Conservation (phyloP, 805 yeast species). For the Cyberlindnera mississippiensis region DNA sequence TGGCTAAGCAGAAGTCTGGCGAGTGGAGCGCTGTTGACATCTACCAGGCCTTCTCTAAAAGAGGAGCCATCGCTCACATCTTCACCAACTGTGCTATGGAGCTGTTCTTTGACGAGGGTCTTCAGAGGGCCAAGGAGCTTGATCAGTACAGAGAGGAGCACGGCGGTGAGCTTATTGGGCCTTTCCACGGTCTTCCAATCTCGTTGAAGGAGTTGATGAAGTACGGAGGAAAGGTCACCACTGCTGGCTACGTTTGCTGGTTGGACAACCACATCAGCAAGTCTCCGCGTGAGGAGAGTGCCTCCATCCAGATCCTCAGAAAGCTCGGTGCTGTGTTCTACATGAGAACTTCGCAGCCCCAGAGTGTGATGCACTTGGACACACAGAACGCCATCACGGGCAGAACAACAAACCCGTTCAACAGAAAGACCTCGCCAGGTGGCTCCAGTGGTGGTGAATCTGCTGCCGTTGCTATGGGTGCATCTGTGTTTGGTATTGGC, state of each 20-base stretch:
- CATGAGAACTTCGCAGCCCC: slow-evolving; percentile 66
- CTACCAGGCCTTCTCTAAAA: slow-evolving; percentile 49
- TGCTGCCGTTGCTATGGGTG: slow-evolving; percentile 53
- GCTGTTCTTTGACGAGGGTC: slow-evolving; percentile 53
- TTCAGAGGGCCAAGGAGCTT: slow-evolving; percentile 50
- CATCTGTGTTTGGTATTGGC: slow-evolving; percentile 60
- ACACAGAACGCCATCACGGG: slow-evolving; percentile 59
- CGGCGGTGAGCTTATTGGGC: slow-evolving; percentile 54
- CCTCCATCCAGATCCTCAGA: slow-evolving; percentile 40
- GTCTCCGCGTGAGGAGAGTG: slow-evolving; percentile 42
- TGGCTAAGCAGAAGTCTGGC: slow-evolving; percentile 25
- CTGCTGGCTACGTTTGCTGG: slow-evolving; percentile 57
- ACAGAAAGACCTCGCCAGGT: slow-evolving; percentile 56
- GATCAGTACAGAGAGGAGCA: slow-evolving; percentile 41
- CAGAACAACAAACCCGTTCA: slow-evolving; percentile 55
- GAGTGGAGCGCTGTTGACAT: slow-evolving; percentile 40
- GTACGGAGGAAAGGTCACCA: slow-evolving; percentile 50
- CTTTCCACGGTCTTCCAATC: slow-evolving; percentile 67
- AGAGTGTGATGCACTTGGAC: slow-evolving; percentile 66
- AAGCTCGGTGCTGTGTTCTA: slow-evolving; percentile 48
- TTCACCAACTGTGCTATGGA: slow-evolving; percentile 37
- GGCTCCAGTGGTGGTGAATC: slow-evolving; percentile 77
- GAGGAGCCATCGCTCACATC: slow-evolving; percentile 56
- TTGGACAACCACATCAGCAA: slow-evolving; percentile 37
- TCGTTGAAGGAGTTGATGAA: slow-evolving; percentile 65